Percentiles rank a stretch among this genome's conserved stretches.
These are phyloP conservation scores for Erodium moschatum DNA, from an alignment of 441 rosid genomes.

Conservation along the genomic window DNA sequence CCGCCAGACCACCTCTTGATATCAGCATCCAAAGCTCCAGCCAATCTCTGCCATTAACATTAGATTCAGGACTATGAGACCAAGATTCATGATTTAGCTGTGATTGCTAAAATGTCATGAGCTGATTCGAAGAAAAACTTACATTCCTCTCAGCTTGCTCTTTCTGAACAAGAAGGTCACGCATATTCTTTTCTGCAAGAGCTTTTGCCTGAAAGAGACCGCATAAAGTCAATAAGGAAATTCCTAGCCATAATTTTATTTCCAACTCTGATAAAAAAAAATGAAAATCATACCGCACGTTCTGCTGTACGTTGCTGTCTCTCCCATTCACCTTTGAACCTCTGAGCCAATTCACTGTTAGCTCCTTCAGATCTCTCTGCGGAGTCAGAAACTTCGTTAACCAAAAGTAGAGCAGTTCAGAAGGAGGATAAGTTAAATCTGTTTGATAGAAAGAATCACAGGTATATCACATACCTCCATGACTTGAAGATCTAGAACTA, in stretches of 20 bases:
- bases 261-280: not conserved
- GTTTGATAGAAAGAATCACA: not conserved
- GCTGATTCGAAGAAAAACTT: slow-evolving; percentile 21
- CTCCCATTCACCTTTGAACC: slow-evolving; percentile 59
- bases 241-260: not conserved
- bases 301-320: slow-evolving; percentile 74
- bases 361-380: slow-evolving; percentile 31
- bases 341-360: slow-evolving; percentile 51
- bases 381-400: slow-evolving; percentile 28
- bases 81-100: not conserved
- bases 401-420: slow-evolving; percentile 17
- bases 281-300: slow-evolving; percentile 54
- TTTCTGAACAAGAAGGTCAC: slow-evolving; percentile 71
- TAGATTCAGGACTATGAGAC: slow-evolving; percentile 19
- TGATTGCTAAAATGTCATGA: not conserved
- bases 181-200: slow-evolving; percentile 89
- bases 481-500: slow-evolving; percentile 28
- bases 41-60: slow-evolving; percentile 50
- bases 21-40: slow-evolving; percentile 71
- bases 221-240: slow-evolving; percentile 9
- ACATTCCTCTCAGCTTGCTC: slow-evolving; percentile 94
- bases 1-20: slow-evolving; percentile 91
- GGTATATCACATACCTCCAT: slow-evolving; percentile 29
- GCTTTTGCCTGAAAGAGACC: slow-evolving; percentile 69
- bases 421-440: not conserved